Conservation (phyloP, 345 rosid species). For the Acer negundo region DNA sequence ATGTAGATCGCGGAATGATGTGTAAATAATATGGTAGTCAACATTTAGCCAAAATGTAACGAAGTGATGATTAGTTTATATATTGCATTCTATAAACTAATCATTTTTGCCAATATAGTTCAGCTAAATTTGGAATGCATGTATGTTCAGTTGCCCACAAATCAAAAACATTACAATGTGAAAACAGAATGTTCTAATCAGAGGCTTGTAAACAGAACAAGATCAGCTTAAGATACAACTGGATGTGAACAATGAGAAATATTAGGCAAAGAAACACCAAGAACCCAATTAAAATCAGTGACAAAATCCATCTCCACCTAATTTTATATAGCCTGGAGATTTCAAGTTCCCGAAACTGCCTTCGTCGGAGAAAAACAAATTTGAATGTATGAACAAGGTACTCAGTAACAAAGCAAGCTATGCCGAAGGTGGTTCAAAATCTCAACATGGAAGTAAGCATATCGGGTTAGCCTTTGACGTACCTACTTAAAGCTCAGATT, state of each 20-base stretch:
- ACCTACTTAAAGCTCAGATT: slow-evolving; percentile 46
- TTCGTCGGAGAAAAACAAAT: not conserved
- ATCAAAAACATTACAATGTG: too few relatives aligned
- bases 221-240: not conserved
- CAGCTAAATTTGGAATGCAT: too few relatives aligned
- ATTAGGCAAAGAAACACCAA: not conserved
- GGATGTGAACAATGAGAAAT: too few relatives aligned
- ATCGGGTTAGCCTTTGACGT: slow-evolving; percentile 9
- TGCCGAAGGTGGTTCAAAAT: not conserved
- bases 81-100: too few relatives aligned
- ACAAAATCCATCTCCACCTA: not conserved
- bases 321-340: not conserved
- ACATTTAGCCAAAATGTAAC: too few relatives aligned
- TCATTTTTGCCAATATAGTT: too few relatives aligned
- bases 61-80: too few relatives aligned
- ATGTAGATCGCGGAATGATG: too few relatives aligned
- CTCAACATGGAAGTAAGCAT: slow-evolving; percentile 4
- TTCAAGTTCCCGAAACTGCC: not conserved
- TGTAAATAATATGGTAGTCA: too few relatives aligned
- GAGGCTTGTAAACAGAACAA: not conserved
- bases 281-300: not conserved
- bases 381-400: not conserved
- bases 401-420: not conserved
- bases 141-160: too few relatives aligned
- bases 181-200: not conserved